phyloP scores from a whole-genome alignment of 441 rosid genomes.

The Populus hybrid region DNA sequence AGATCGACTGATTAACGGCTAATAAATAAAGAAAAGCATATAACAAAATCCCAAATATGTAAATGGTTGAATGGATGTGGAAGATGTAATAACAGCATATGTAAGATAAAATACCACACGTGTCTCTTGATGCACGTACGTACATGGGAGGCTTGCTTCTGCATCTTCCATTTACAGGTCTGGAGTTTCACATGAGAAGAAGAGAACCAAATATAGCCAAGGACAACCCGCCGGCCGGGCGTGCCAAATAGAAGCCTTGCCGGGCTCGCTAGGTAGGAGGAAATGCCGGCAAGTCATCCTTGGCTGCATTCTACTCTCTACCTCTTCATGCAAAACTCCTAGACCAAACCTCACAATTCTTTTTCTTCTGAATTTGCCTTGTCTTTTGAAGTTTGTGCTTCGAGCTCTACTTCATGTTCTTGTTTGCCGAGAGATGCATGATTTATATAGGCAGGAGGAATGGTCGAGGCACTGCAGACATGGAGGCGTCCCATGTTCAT shows the following conservation, averaged over 20 bases:
- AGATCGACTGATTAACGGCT: background rate
- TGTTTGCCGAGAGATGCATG: background rate
- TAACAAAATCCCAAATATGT: background rate
- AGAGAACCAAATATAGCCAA: conserved; percentile 52
- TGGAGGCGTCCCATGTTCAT: background rate
- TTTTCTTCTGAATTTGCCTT: too few species aligned
- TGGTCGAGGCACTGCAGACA: background rate
- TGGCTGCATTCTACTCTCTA: conserved; percentile 59
- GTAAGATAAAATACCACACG: background rate
- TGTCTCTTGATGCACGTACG: background rate
- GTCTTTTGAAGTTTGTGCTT: background rate
- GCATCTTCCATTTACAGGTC: background rate
- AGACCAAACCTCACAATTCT: background rate
- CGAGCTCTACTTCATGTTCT: background rate
- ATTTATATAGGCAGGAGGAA: background rate
- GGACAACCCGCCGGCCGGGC: conserved; percentile 34
- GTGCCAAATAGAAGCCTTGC: background rate
- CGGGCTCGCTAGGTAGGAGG: background rate
- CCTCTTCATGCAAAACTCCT: conserved; percentile 45
- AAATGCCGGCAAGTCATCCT: conserved; percentile 70
- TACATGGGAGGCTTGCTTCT: background rate
- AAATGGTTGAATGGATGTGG: background rate
- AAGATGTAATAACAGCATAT: background rate
- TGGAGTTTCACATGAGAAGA: conserved; percentile 43
- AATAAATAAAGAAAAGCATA: background rate